Evolutionary conservation across 345 rosid genomes (phyloP).

Genomic region (Balakata baccata): DNA sequence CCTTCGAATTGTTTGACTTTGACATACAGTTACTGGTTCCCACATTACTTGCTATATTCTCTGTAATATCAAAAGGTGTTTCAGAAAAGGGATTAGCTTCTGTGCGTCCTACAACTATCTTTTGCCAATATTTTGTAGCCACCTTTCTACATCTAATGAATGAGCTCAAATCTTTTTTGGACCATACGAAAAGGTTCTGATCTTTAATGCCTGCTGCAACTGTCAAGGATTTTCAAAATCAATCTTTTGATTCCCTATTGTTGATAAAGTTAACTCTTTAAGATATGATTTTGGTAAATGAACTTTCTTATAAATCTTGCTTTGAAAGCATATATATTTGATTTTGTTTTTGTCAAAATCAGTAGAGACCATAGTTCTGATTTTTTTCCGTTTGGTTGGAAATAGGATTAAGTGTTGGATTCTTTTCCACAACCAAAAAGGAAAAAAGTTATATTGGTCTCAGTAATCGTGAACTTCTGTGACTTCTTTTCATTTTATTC

Average conservation of each 20-base stretch:
- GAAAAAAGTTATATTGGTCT: background rate
- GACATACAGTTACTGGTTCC: background rate
- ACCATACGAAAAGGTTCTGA: background rate
- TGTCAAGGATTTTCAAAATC: background rate
- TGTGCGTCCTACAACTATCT: background rate
- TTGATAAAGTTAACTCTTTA: background rate
- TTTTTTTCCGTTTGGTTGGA: background rate
- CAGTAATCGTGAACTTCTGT: background rate
- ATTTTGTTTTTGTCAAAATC: background rate
- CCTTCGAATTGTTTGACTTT: too few relatives aligned
- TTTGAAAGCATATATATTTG: background rate
- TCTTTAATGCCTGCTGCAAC: background rate
- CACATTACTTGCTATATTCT: constrained; percentile 14
- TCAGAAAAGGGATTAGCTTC: background rate
- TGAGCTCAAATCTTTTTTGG: background rate
- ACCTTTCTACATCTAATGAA: background rate
- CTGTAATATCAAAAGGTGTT: background rate
- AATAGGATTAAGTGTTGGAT: background rate
- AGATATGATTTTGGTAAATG: background rate
- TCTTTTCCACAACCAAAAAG: background rate
- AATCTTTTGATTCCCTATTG: background rate
- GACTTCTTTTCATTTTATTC: background rate
- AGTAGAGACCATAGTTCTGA: background rate
- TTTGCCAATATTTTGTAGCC: background rate
- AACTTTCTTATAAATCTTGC: background rate